Conservation (phyloP, 352 stramenopile species). For the Thalassiosira mediterranea region DNA sequence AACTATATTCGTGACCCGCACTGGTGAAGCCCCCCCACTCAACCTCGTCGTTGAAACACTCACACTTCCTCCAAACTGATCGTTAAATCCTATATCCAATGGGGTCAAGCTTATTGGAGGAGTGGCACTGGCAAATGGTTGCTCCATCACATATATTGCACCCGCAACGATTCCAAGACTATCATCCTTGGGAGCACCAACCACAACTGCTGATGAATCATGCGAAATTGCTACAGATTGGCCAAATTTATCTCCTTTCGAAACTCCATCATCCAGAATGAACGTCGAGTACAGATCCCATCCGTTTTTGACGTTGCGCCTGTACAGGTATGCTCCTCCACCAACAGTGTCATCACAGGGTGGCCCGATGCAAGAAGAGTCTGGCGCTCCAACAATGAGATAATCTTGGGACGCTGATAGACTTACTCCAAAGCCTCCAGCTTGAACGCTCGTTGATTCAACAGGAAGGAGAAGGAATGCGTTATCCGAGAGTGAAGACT, state of each 20-base stretch:
- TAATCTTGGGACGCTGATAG: conserved; percentile 16
- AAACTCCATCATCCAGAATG: conserved; percentile 22
- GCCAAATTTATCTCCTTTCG: conserved; percentile 34
- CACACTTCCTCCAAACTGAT: conserved; percentile 36
- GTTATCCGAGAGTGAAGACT: conserved; percentile 4
- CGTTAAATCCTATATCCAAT: conserved; percentile 32
- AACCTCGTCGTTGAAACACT: conserved; percentile 26
- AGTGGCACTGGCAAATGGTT: conserved; percentile 19
- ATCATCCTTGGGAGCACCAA: conserved; percentile 30
- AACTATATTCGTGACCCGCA: conserved; percentile 37
- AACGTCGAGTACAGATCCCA: conserved; percentile 24
- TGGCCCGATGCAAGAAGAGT: conserved; percentile 6
- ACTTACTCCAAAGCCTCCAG: conserved; percentile 23
- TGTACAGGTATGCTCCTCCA: conserved; percentile 30
- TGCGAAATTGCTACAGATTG: conserved; percentile 34
- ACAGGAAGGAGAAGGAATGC: conserved; percentile 20
- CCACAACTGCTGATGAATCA: conserved; percentile 30
- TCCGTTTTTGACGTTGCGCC: background rate
- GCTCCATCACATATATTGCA: conserved; percentile 36
- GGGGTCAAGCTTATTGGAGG: conserved; percentile 11
- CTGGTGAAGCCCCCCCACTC: background rate
- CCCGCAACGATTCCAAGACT: conserved; percentile 23
- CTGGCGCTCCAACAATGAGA: conserved; percentile 28
- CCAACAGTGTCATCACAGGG: conserved; percentile 21
- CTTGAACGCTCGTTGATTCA: background rate